Conservation (phyloP, 1,139 yeast species). For the Taiozyma sp. region DNA sequence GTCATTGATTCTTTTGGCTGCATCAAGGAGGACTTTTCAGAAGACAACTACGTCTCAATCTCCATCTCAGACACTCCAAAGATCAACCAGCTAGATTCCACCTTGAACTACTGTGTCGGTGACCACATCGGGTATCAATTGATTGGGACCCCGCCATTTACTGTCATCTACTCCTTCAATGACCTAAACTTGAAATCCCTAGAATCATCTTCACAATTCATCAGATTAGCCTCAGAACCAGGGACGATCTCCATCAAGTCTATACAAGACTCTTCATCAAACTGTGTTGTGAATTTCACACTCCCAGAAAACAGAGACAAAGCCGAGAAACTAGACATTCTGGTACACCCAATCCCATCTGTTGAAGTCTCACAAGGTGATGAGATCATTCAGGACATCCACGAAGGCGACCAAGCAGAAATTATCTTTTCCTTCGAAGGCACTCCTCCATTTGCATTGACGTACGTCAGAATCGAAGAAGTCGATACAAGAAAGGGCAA, state of each 20-base stretch:
- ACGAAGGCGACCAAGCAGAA: slow-evolving; percentile 85
- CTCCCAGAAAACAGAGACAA: slow-evolving; percentile 31
- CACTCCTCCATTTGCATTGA: slow-evolving; percentile 62
- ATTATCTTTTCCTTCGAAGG: slow-evolving; percentile 65
- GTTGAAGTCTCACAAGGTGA: slow-evolving; percentile 86
- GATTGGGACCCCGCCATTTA: slow-evolving; percentile 78
- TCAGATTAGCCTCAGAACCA: slow-evolving; percentile 75
- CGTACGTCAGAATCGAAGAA: slow-evolving; percentile 48
- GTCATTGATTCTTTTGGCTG: slow-evolving; percentile 76
- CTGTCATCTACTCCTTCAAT: slow-evolving; percentile 69
- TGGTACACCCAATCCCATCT: slow-evolving; percentile 80
- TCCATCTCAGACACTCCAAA: slow-evolving; percentile 76
- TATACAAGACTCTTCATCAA: slow-evolving; percentile 70
- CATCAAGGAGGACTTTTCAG: slow-evolving; percentile 35
- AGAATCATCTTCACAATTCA: slow-evolving; percentile 50
- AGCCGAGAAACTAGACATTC: slow-evolving; percentile 41
- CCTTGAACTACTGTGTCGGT: slow-evolving; percentile 77
- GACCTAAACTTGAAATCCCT: slow-evolving; percentile 55
- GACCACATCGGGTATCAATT: slow-evolving; percentile 77
- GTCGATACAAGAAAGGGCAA: slow-evolving; percentile 28
- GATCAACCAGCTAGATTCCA: slow-evolving; percentile 40
- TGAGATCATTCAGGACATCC: slow-evolving; percentile 71
- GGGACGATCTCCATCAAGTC: slow-evolving; percentile 71
- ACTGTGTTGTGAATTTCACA: slow-evolving; percentile 63
- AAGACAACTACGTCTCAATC: slow-evolving; percentile 37